Conservation (phyloP, 169 alveolate species). For the Cryptosporidium sp. region DNA sequence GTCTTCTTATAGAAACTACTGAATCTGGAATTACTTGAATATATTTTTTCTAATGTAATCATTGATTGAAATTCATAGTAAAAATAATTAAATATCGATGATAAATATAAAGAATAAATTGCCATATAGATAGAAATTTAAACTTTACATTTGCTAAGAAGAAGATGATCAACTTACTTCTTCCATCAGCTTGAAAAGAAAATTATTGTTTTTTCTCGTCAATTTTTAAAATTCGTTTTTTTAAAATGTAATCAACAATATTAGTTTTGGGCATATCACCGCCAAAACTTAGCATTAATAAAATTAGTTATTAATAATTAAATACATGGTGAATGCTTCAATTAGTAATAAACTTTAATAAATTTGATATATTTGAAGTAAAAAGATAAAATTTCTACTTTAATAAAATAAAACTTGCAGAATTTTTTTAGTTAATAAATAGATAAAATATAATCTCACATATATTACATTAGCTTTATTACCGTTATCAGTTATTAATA, state of each 20-base stretch:
- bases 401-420: too few relatives aligned
- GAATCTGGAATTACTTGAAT: slow-evolving; percentile 51
- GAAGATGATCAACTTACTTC: background rate
- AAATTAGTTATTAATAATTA: too few relatives aligned
- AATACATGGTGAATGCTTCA: background rate
- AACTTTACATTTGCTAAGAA: background rate
- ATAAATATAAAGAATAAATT: background rate
- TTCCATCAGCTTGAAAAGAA: background rate
- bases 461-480: background rate
- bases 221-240: background rate
- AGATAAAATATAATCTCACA: background rate
- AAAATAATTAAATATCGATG: background rate
- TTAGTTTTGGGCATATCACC: background rate
- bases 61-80: background rate
- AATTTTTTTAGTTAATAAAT: too few relatives aligned
- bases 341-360: background rate
- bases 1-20: slow-evolving; percentile 17
- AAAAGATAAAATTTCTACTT: too few relatives aligned
- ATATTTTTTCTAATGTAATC: slow-evolving; percentile 8
- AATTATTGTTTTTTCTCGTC: background rate
- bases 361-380: background rate
- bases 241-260: background rate
- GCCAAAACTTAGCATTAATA: background rate
- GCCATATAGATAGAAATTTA: background rate
- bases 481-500: background rate